phyloP scores from a whole-genome alignment of 768 basidiomycete genomes.

The Sistotremastrum suecicum region DNA sequence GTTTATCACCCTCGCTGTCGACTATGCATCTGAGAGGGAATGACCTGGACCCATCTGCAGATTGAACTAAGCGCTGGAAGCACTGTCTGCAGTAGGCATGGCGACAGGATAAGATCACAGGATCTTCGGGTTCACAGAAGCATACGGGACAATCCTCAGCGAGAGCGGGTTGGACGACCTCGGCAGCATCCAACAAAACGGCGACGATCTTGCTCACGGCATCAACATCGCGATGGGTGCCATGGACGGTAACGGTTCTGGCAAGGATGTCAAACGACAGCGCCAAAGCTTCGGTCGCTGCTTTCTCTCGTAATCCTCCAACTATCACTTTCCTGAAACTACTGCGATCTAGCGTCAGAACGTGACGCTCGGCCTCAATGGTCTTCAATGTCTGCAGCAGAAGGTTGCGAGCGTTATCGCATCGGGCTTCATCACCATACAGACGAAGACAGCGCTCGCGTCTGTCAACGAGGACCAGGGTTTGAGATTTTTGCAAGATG shows the following conservation, averaged over 20 bases:
- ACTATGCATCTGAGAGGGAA: constrained; percentile 71
- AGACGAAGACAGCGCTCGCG: constrained; percentile 24
- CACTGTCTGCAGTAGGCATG: constrained; percentile 60
- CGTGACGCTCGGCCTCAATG: no score
- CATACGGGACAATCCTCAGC: constrained; percentile 50
- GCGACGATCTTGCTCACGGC: constrained; percentile 14
- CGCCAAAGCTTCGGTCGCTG: constrained; percentile 44
- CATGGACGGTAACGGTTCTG: constrained; percentile 38
- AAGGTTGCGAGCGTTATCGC: constrained; percentile 22
- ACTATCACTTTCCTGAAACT: constrained; percentile 22
- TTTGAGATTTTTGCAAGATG: not conserved
- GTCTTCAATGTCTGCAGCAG: not conserved
- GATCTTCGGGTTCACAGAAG: constrained; percentile 38
- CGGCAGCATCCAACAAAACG: constrained; percentile 4
- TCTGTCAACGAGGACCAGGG: not conserved
- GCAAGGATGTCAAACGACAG: constrained; percentile 25
- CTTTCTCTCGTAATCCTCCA: constrained; percentile 30
- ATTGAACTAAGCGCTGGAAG: constrained; percentile 39
- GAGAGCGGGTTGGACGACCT: not conserved
- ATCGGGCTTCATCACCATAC: constrained; percentile 19
- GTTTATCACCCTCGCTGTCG: constrained; percentile 25
- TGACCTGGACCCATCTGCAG: constrained; percentile 38
- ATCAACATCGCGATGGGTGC: constrained; percentile 31
- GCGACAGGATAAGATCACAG: constrained; percentile 43
- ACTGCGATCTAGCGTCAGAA: constrained; percentile 22